Percentiles rank a stretch among this genome's conserved stretches.
These are phyloP conservation scores for Datura wrightii DNA, from an alignment of 257 asterid species.

Conservation along the genomic window DNA sequence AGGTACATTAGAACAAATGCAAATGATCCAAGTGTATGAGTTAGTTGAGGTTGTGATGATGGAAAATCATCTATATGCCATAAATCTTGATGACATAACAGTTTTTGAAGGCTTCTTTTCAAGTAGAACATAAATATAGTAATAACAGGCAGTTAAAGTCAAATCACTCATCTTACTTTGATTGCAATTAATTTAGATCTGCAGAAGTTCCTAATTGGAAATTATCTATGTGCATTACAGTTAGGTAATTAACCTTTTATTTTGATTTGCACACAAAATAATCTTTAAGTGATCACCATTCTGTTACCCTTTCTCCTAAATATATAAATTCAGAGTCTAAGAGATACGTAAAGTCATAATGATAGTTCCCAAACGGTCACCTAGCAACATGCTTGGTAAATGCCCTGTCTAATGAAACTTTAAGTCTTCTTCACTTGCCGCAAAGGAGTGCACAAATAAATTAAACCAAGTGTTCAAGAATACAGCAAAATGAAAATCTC, in stretches of 20 bases:
- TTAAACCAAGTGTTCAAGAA: neutral
- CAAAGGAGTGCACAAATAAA: neutral
- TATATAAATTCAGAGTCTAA: neutral
- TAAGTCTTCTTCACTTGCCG: neutral
- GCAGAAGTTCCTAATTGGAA: constrained; percentile 3
- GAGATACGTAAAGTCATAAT: neutral
- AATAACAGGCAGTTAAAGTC: constrained; percentile 2
- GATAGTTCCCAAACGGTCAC: neutral
- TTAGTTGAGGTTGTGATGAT: constrained; percentile 3
- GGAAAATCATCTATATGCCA: neutral
- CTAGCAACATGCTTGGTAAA: neutral
- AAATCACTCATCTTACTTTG: neutral
- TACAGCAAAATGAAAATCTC: constrained; percentile 17
- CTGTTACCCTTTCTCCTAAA: neutral
- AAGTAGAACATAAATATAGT: constrained; percentile 3
- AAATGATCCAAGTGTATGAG: neutral
- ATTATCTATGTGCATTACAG: neutral
- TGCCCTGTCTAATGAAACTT: constrained; percentile 1
- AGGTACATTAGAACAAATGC: neutral
- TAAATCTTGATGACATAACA: neutral
- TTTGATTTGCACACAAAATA: constrained; percentile 17
- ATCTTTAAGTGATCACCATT: neutral
- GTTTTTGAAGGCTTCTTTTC: neutral
- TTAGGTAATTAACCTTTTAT: constrained; percentile 4
- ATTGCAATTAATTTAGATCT: neutral